Evolutionary conservation across 225 moss, liverwort and hornwort genomes (phyloP).

Genomic region (Pseudoscleropodium purum): DNA sequence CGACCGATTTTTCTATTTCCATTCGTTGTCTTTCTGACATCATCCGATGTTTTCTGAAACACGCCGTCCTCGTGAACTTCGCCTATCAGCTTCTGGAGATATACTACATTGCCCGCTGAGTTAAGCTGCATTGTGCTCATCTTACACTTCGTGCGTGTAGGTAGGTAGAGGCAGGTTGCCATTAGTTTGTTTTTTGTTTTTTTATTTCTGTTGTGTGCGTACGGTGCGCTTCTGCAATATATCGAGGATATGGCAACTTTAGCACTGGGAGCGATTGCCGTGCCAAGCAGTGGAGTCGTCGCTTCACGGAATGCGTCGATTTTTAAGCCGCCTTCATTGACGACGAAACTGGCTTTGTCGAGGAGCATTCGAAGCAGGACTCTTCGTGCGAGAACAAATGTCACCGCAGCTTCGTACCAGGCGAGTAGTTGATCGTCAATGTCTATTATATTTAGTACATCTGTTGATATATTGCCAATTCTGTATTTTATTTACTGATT

Average conservation of each 20-base stretch:
- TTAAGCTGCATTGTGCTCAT: neutral
- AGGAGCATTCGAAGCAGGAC: neutral
- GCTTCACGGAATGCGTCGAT: neutral
- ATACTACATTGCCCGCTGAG: neutral
- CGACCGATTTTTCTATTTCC: neutral
- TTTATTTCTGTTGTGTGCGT: neutral
- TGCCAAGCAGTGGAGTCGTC: neutral
- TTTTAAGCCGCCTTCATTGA: neutral
- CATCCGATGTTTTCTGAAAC: neutral
- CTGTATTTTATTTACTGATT: neutral
- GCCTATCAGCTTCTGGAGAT: no score
- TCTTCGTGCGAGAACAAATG: neutral
- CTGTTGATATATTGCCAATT: neutral
- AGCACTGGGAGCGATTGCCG: neutral
- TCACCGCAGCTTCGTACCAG: neutral
- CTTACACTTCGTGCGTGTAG: neutral
- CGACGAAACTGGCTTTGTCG: neutral
- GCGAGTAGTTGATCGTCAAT: neutral
- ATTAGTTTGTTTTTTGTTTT: neutral
- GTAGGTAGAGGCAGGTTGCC: neutral
- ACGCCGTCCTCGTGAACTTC: neutral
- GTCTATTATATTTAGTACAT: neutral
- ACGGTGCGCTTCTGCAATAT: neutral
- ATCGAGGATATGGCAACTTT: slow-evolving; percentile 7
- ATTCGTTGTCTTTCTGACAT: neutral